A percentile compares a stretch with the other conserved stretches of the same genome.
Evolutionary conservation across 495 filamentous ascomycete genomes (phyloP).

Genomic region (Penicillium riverlandense): DNA sequence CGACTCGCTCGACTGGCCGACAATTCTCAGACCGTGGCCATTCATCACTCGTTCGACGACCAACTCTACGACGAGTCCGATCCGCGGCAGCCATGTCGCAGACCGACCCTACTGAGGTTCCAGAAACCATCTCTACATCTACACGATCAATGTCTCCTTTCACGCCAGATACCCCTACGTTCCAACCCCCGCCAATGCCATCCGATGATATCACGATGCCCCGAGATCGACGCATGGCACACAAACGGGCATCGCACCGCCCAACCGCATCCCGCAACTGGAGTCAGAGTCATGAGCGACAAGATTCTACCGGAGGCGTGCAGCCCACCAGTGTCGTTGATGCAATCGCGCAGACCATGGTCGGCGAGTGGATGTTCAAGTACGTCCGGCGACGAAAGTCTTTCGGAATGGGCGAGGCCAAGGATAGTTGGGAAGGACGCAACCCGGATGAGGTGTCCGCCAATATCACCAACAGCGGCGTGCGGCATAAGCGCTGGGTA

Average conservation of each 20-base stretch:
- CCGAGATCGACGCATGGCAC: conserved; percentile 11
- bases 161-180: conserved; percentile 56
- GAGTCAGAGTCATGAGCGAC: conserved; percentile 21
- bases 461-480: conserved; percentile 48
- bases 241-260: conserved; percentile 16
- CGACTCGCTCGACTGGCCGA: conserved; percentile 51
- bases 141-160: conserved; percentile 58
- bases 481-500: conserved; percentile 94
- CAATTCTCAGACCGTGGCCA: conserved; percentile 34
- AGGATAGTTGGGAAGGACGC: conserved; percentile 50
- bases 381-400: conserved; percentile 90
- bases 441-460: conserved; percentile 45
- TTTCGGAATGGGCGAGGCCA: conserved; percentile 65
- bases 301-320: conserved; percentile 52
- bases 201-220: conserved; percentile 64
- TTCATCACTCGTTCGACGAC: conserved; percentile 26
- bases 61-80: conserved; percentile 67
- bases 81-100: conserved; percentile 69
- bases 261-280: conserved; percentile 9
- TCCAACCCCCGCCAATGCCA: conserved; percentile 60
- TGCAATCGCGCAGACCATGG: conserved; percentile 96
- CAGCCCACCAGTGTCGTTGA: conserved; percentile 86
- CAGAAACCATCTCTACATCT: conserved; percentile 56
- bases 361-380: conserved; percentile 99
- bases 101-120: conserved; percentile 30